phyloP scores from a whole-genome alignment of 179 eudicot species.

The Carnegiea gigantea region DNA sequence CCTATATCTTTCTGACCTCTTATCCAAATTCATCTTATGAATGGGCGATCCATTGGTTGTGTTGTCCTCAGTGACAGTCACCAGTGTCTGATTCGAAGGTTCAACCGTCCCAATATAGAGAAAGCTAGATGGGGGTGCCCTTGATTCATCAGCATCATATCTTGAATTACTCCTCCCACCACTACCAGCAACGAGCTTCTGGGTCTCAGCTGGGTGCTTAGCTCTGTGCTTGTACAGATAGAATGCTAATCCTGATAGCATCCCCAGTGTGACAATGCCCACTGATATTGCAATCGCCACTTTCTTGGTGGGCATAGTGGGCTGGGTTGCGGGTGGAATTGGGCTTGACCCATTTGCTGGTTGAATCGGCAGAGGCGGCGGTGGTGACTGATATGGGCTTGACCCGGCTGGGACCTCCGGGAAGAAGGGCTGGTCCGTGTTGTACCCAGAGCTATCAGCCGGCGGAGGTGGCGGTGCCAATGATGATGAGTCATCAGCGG shows the following conservation, averaged over 20 bases:
- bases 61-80: constrained; percentile 32
- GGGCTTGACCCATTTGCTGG: constrained; percentile 27
- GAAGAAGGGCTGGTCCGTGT: constrained; percentile 37
- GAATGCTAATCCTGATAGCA: constrained; percentile 68
- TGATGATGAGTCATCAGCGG: constrained; percentile 26
- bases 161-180: constrained; percentile 32
- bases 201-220: constrained; percentile 44
- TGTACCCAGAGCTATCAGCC: constrained; percentile 36
- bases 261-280: constrained; percentile 61
- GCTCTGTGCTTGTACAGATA: constrained; percentile 53
- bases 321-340: constrained; percentile 47
- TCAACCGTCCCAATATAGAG: constrained; percentile 82
- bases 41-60: constrained; percentile 66
- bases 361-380: constrained; percentile 16
- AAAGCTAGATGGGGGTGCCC: constrained; percentile 51
- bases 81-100: constrained; percentile 52
- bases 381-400: constrained; percentile 27
- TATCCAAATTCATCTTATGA: constrained; percentile 46
- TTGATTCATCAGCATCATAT: constrained; percentile 41
- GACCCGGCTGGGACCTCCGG: constrained; percentile 10
- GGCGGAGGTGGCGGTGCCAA: constrained; percentile 26
- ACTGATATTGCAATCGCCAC: constrained; percentile 67
- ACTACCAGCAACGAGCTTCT: constrained; percentile 45
- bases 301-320: constrained; percentile 57
- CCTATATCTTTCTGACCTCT: constrained; percentile 64